These are phyloP conservation scores for Puccinia horiana DNA, from an alignment of 1,284 basidiomycete genomes.

Conservation along the genomic window DNA sequence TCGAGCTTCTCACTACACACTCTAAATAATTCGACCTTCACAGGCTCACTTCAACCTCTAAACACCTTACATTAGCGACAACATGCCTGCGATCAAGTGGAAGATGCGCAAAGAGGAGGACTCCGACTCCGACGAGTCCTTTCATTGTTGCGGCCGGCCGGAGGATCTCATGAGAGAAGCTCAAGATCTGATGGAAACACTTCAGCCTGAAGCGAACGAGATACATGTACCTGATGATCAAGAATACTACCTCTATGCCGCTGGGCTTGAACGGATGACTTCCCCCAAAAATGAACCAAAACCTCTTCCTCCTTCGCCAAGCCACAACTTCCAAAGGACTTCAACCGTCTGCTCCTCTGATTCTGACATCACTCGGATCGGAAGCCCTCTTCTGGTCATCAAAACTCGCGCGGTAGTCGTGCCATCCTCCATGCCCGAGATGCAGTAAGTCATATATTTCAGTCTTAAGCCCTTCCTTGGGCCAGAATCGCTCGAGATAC, in stretches of 20 bases:
- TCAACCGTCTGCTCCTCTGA: constrained; percentile 4
- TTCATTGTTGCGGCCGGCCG: constrained; percentile 24
- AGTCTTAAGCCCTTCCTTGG: not conserved
- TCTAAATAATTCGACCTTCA: not conserved
- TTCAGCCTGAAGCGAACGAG: not conserved
- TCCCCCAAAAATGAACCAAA: not conserved
- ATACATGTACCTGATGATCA: constrained; percentile 4
- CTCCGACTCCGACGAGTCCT: constrained; percentile 30
- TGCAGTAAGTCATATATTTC: not conserved
- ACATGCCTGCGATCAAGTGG: not conserved
- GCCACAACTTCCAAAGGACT: not conserved
- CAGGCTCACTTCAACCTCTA: not conserved
- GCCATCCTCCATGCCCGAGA: not conserved
- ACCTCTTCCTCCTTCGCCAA: not conserved
- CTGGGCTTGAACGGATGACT: not conserved
- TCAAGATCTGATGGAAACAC: not conserved
- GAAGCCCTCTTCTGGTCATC: constrained; percentile 4
- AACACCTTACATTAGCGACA: not conserved
- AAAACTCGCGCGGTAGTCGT: not conserved
- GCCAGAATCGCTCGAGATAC: not conserved
- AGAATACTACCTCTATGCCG: constrained; percentile 19
- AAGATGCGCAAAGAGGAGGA: constrained; percentile 7
- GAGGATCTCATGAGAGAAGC: constrained; percentile 8
- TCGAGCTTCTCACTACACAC: not conserved
- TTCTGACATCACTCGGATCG: constrained; percentile 1